These are phyloP conservation scores for Cantharellus cinnabarinus DNA, from an alignment of 768 basidiomycete genomes.

Conservation along the genomic window DNA sequence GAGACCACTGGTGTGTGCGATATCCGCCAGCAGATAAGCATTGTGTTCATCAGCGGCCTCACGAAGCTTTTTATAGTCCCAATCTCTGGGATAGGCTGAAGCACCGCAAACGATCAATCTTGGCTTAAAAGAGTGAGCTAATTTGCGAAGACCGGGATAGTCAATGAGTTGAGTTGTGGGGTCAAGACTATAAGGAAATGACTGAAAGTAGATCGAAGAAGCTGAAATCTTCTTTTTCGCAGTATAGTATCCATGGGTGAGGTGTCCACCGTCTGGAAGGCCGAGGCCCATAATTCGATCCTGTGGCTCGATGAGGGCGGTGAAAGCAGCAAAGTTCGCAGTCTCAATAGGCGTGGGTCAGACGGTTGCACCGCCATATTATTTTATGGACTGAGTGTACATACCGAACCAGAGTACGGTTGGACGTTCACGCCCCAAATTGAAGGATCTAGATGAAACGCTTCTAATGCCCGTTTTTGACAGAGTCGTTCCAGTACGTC, in stretches of 20 bases:
- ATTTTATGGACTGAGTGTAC: conserved; percentile 15
- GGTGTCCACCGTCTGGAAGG: conserved; percentile 90
- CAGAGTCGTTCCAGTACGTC: conserved; percentile 90
- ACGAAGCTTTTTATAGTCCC: conserved; percentile 78
- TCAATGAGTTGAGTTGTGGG: conserved; percentile 75
- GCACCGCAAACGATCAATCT: conserved; percentile 91
- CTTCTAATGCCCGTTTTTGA: conserved; percentile 86
- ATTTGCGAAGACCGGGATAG: conserved; percentile 56
- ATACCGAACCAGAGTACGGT: conserved; percentile 82
- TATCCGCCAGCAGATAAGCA: conserved; percentile 87
- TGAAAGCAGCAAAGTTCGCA: conserved; percentile 81
- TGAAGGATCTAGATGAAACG: conserved; percentile 82
- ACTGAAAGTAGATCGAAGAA: conserved; percentile 99
- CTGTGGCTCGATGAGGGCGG: conserved; percentile 88
- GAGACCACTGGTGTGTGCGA: conserved; percentile 92
- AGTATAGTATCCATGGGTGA: conserved; percentile 96
- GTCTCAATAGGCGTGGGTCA: neutral
- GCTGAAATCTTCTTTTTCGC: conserved; percentile 99
- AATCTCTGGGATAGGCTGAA: conserved; percentile 95
- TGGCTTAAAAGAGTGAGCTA: conserved; percentile 92
- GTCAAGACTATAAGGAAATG: conserved; percentile 77
- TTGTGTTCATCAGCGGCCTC: conserved; percentile 71
- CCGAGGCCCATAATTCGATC: conserved; percentile 98
- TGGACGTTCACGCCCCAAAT: conserved; percentile 99
- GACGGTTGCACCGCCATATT: neutral